Percentiles rank a stretch among this genome's conserved stretches.
Evolutionary conservation across 2,329 filamentous ascomycete genomes (phyloP).

Genomic region (Phaeoacremonium minimum): DNA sequence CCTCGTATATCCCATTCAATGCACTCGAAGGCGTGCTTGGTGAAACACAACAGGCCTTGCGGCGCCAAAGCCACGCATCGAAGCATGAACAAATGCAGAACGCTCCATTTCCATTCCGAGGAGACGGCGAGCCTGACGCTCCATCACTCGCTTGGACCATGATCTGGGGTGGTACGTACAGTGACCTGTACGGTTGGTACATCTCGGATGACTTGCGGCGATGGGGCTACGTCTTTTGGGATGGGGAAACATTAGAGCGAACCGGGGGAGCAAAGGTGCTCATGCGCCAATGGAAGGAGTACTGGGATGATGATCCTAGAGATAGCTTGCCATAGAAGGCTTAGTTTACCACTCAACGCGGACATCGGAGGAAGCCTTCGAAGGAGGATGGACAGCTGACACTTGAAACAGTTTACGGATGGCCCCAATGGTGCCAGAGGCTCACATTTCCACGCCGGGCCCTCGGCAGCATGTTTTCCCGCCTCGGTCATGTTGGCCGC

Average conservation of each 20-base stretch:
- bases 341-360: too few relatives aligned
- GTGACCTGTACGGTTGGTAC: constrained; percentile 9
- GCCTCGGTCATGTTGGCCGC: constrained; percentile 43
- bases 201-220: constrained; percentile 5
- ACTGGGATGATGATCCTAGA: constrained; percentile 6
- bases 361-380: too few relatives aligned
- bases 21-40: neutral
- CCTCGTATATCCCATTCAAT: neutral
- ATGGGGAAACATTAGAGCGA: constrained; percentile 6
- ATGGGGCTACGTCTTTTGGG: constrained; percentile 18
- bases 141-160: constrained; percentile 12
- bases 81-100: constrained; percentile 2
- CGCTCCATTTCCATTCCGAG: constrained; percentile 3
- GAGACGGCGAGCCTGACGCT: constrained; percentile 1
- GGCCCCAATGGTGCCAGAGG: constrained; percentile 28
- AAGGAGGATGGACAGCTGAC: too few relatives aligned
- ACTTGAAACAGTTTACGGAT: constrained; percentile 12
- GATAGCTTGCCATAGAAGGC: constrained; percentile 1
- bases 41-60: constrained; percentile 1
- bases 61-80: neutral
- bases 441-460: constrained; percentile 18
- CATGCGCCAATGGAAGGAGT: constrained; percentile 5
- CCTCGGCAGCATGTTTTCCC: constrained; percentile 23
- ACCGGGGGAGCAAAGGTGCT: constrained; percentile 1
- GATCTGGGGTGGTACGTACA: constrained; percentile 11